phyloP scores from a whole-genome alignment of 345 rosid species.

The Lepidium africanum region DNA sequence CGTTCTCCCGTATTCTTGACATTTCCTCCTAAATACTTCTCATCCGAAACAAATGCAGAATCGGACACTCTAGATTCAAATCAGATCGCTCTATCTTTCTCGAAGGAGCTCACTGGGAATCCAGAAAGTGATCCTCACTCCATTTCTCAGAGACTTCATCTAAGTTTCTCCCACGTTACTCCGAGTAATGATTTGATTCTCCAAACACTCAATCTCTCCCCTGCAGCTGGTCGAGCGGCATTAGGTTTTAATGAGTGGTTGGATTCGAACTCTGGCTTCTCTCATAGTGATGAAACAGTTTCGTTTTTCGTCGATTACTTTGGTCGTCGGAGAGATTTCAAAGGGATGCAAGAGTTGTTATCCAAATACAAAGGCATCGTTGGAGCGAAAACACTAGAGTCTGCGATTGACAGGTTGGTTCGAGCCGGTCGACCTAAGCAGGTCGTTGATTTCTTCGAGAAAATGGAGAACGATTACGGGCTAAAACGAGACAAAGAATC shows the following conservation, averaged over 20 bases:
- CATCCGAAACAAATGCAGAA: conserved; percentile 27
- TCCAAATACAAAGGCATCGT: conserved; percentile 38
- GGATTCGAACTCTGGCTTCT: conserved; percentile 33
- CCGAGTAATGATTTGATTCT: conserved; percentile 49
- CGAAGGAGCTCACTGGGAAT: conserved; percentile 52
- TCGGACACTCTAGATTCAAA: conserved; percentile 18
- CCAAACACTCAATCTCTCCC: conserved; percentile 58
- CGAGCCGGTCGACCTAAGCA: conserved; percentile 74
- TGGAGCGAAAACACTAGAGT: conserved; percentile 47
- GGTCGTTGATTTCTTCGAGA: conserved; percentile 60
- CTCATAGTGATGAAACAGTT: conserved; percentile 63
- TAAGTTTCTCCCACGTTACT: conserved; percentile 67
- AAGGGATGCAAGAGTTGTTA: conserved; percentile 62
- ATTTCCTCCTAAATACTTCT: conserved; percentile 29
- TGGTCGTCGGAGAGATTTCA: conserved; percentile 91
- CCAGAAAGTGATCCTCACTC: conserved; percentile 42
- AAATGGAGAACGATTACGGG: conserved; percentile 73
- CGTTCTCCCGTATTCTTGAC: conserved; percentile 10
- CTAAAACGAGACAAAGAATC: conserved; percentile 60
- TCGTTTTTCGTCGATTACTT: conserved; percentile 73
- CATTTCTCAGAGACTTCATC: conserved; percentile 52
- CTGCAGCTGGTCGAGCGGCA: conserved; percentile 73
- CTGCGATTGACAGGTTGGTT: conserved; percentile 60
- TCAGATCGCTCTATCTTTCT: conserved; percentile 52
- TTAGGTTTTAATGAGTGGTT: conserved; percentile 76